Conservation (phyloP, 2,329 filamentous ascomycete genomes). For the Stachybotrys chlorohalonatus region DNA sequence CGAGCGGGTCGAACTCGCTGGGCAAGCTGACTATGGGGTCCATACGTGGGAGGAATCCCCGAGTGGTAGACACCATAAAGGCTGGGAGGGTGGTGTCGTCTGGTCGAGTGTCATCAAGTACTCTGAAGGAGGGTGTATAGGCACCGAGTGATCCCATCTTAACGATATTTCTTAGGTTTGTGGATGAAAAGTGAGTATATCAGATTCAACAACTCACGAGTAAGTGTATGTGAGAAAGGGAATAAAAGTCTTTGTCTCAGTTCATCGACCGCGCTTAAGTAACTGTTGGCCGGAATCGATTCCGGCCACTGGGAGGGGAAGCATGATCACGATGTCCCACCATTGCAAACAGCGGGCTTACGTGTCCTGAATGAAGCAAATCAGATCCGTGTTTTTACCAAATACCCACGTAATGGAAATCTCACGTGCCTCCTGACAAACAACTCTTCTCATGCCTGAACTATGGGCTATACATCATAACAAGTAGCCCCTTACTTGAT, state of each 20-base stretch:
- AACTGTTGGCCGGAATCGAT: neutral
- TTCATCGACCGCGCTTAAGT: neutral
- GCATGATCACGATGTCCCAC: neutral
- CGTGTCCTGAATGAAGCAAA: neutral
- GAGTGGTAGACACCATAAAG: constrained; percentile 70
- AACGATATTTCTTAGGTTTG: too few relatives aligned
- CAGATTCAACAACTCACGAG: too few relatives aligned
- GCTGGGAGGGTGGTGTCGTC: constrained; percentile 56
- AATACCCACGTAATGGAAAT: neutral
- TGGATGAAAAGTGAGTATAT: too few relatives aligned
- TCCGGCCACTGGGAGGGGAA: neutral
- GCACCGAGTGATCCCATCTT: constrained; percentile 31
- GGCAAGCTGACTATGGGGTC: constrained; percentile 58
- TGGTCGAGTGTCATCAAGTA: constrained; percentile 54
- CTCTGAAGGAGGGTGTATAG: constrained; percentile 36
- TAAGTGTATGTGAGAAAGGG: neutral
- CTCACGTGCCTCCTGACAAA: neutral
- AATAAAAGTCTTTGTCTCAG: neutral
- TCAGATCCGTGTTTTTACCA: neutral
- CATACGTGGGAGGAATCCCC: constrained; percentile 65
- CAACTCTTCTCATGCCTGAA: too few relatives aligned
- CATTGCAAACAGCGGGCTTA: neutral
- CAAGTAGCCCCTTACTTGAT: too few relatives aligned
- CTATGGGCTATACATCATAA: too few relatives aligned
- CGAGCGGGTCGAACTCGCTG: constrained; percentile 61